Evolutionary conservation across 257 asterid species (phyloP), one percentile per base, ranked within the genome.

Genomic region (Capsicum baccatum): DNA sequence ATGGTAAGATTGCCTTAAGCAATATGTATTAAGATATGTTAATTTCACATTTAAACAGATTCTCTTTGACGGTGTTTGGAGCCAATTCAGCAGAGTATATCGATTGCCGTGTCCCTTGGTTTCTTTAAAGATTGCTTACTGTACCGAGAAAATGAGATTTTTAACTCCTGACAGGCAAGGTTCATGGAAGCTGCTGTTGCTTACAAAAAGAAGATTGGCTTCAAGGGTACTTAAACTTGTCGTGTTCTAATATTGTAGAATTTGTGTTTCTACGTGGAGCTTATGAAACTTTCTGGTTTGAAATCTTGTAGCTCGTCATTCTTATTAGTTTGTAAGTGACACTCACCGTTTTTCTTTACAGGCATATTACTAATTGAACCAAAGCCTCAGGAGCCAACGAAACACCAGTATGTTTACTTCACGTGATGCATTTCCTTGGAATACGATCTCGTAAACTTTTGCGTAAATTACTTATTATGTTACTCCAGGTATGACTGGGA

Each of bases 301-400:
- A 15, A 54, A 50, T 83, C 80, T 78, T 54, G 26, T 78, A 54
- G 16, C 81, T 2, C 33, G 19, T 35, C 12, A 78, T 54, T 14
- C 81, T 54, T 54, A 78, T 26, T 76, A 3, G 64, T 52, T 52
- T 52, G 63, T 55, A 54, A 8, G 9, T 54, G 55, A 21, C 6
- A 2, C 17, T 79, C 35, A 47, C 74, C 1, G 6, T 44, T 70
- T 52, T 70, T 89, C 13, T 59, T 76, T 66, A 85, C 91, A 95
- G 99, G 99, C 67, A 97, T 99, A 55, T 89, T 97, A 50, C 96
- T 97, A n/a, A 92, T 97, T 42, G 99, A 97, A 88, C 99, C 99
- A 58, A 97, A 97, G 92, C 99, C 99, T 55, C 99, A 97, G 86
- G 99, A 97, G 89, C 99, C 99, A 5, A 97, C 99, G 59, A 97